Evolutionary conservation across 805 yeast species (phyloP).

Genomic region (Ogataea saltuana): DNA sequence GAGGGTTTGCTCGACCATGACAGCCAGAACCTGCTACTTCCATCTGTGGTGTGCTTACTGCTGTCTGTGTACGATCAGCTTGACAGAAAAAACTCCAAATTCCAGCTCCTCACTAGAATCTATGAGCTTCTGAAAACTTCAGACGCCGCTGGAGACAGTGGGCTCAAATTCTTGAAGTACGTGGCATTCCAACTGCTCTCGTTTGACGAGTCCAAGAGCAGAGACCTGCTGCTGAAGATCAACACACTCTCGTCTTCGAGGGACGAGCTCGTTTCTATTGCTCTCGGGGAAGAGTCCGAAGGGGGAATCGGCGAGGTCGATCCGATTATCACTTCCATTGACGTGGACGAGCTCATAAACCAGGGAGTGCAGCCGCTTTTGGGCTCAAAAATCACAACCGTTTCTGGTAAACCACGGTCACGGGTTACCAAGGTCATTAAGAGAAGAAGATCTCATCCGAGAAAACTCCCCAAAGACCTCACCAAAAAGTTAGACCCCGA

Average conservation of each 20-base stretch:
- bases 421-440: conserved; percentile 22
- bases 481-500: conserved; percentile 55
- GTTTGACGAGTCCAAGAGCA: conserved; percentile 35
- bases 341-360: conserved; percentile 33
- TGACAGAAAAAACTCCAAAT: conserved; percentile 39
- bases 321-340: conserved; percentile 32
- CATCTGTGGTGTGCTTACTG: conserved; percentile 53
- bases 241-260: conserved; percentile 16
- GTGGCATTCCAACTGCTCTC: conserved; percentile 41
- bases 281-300: conserved; percentile 19
- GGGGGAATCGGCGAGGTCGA: conserved; percentile 25
- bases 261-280: conserved; percentile 24
- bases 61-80: conserved; percentile 50
- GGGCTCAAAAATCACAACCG: conserved; percentile 13
- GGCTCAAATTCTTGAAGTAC: conserved; percentile 33
- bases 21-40: conserved; percentile 28
- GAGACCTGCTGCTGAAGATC: conserved; percentile 31
- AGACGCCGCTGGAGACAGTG: conserved; percentile 17
- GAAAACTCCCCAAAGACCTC: conserved; percentile 29
- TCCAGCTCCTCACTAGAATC: conserved; percentile 35
- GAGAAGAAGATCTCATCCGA: conserved; percentile 31
- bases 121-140: conserved; percentile 24
- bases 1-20: conserved; percentile 32
- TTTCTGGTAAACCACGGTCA: conserved; percentile 10
- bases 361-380: conserved; percentile 32